phyloP scores from a whole-genome alignment of 148 eudicot species.

The Simmondsia chinensis region DNA sequence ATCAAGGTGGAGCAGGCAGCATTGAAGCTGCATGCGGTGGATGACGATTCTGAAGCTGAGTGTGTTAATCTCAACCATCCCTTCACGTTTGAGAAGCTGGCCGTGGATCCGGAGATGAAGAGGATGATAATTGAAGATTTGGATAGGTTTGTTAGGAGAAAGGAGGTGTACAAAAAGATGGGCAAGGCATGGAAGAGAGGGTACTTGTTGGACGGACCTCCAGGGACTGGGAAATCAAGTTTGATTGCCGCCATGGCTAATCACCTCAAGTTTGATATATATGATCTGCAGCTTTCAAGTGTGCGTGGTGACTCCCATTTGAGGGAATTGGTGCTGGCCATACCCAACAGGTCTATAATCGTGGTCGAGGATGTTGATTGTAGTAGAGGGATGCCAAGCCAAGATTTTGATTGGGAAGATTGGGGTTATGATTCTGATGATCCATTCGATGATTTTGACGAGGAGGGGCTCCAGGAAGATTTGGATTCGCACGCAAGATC shows the following conservation, averaged over 20 bases:
- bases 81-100: conserved; percentile 5
- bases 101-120: conserved; percentile 7
- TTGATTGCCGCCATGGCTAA: conserved; percentile 9
- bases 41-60: background rate
- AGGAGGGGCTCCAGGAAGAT: too few species aligned
- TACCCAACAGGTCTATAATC: background rate
- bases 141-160: conserved; percentile 9
- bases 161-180: background rate
- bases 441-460: too few species aligned
- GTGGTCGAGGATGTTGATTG: conserved; percentile 5
- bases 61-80: conserved; percentile 6
- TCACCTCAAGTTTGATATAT: conserved; percentile 7
- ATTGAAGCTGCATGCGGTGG: background rate
- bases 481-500: too few species aligned
- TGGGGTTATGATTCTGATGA: too few species aligned
- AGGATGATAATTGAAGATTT: conserved; percentile 8
- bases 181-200: conserved; percentile 8
- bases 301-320: background rate
- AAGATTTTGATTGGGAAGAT: too few species aligned
- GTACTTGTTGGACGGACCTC: conserved; percentile 1
- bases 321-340: background rate
- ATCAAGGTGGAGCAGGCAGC: background rate
- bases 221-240: conserved; percentile 10
- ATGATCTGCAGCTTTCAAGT: conserved; percentile 1
- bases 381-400: background rate